Evolutionary conservation across 1,139 yeast species (phyloP).

Genomic region (Nakaseomyces sp.): DNA sequence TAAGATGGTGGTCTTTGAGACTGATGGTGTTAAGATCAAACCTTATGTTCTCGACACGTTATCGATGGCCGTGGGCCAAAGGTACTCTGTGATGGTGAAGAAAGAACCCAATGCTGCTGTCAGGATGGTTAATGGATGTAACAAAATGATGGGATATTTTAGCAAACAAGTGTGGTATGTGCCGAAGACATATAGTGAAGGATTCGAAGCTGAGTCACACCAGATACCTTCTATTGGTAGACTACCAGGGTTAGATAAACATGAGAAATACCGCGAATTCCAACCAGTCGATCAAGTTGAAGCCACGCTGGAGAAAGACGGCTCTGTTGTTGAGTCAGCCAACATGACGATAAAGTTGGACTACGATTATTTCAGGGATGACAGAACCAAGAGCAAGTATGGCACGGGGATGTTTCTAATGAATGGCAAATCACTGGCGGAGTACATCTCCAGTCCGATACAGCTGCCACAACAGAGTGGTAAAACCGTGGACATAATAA

Average conservation of each 20-base stretch:
- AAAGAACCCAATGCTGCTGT: slow-evolving; percentile 28
- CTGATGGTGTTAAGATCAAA: slow-evolving; percentile 59
- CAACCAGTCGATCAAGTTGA: slow-evolving; percentile 12
- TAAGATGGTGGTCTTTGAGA: slow-evolving; percentile 48
- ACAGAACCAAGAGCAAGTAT: slow-evolving; percentile 10
- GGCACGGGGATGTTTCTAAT: slow-evolving; percentile 22
- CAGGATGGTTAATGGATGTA: slow-evolving; percentile 24
- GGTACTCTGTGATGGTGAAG: slow-evolving; percentile 53
- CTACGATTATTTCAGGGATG: slow-evolving; percentile 16
- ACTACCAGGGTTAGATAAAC: slow-evolving; percentile 19
- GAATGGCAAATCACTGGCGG: slow-evolving; percentile 20
- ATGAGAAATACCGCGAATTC: slow-evolving; percentile 18
- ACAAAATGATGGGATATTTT: slow-evolving; percentile 29
- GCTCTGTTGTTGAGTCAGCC: slow-evolving; percentile 7
- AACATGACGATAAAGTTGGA: slow-evolving; percentile 14
- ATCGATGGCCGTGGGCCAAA: slow-evolving; percentile 66
- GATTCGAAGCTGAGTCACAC: background rate
- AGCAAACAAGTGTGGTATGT: slow-evolving; percentile 18
- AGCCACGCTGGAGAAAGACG: background rate
- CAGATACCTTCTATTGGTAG: slow-evolving; percentile 9
- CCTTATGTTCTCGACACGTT: slow-evolving; percentile 47
- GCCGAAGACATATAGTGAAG: slow-evolving; percentile 5
- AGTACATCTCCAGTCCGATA: slow-evolving; percentile 29
- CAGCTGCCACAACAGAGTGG: slow-evolving; percentile 36
- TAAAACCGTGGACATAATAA: slow-evolving; percentile 57